Evolutionary conservation across 2,329 filamentous ascomycete species (phyloP).

Genomic region (Fusarium humuli): DNA sequence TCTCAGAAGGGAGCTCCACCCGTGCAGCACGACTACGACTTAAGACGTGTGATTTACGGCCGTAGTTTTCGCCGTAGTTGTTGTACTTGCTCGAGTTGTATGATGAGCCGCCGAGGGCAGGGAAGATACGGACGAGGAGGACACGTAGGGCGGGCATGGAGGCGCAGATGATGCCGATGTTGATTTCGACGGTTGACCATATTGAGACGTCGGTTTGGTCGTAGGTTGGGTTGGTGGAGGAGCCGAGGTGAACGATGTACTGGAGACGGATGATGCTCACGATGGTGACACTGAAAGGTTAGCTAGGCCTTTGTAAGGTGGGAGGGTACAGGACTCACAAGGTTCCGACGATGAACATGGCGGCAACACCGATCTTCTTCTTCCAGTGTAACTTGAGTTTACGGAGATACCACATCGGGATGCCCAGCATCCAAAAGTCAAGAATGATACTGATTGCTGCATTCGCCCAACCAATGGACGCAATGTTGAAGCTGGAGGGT

Average conservation of each 20-base stretch:
- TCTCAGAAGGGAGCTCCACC: constrained; percentile 36
- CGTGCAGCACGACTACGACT: constrained; percentile 39
- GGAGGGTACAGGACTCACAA: constrained; percentile 46
- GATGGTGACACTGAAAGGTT: constrained; percentile 44
- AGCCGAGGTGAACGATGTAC: constrained; percentile 45
- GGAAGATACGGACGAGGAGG: constrained; percentile 45
- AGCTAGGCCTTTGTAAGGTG: background rate
- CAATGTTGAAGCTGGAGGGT: background rate
- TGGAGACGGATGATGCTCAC: constrained; percentile 49
- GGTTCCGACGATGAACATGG: constrained; percentile 59
- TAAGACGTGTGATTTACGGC: constrained; percentile 36
- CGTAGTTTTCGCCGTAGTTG: constrained; percentile 37
- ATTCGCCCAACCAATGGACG: constrained; percentile 55
- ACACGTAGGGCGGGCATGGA: constrained; percentile 50
- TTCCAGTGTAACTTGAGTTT: constrained; percentile 52
- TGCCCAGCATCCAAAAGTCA: constrained; percentile 57
- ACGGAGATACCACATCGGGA: constrained; percentile 55
- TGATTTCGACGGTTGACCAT: constrained; percentile 54
- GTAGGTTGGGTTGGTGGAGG: constrained; percentile 48
- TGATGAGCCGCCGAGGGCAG: constrained; percentile 47
- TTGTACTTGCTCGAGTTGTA: constrained; percentile 44
- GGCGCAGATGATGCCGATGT: constrained; percentile 53
- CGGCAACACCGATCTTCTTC: constrained; percentile 56
- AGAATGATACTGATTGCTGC: constrained; percentile 56
- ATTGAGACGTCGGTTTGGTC: constrained; percentile 47